phyloP scores from a whole-genome alignment of 768 basidiomycete species.

The Panaeolus papilionaceus region DNA sequence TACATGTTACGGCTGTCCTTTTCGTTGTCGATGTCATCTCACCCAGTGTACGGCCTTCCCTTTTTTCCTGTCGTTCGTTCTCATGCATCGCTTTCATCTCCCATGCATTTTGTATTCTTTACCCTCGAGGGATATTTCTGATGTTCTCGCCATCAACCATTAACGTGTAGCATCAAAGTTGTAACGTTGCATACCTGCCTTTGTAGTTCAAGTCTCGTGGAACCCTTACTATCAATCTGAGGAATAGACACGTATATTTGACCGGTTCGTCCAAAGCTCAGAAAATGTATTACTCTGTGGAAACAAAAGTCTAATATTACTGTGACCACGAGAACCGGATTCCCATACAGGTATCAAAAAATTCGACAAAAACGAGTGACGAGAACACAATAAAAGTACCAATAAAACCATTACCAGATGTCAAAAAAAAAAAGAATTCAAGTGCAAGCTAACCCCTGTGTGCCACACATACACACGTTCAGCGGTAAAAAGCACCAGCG shows the following conservation, averaged over 20 bases:
- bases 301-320: conserved; percentile 2
- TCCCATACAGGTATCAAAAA: background rate
- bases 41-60: background rate
- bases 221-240: background rate
- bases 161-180: conserved; percentile 9
- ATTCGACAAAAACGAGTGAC: background rate
- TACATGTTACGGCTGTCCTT: background rate
- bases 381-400: background rate
- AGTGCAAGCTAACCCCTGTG: background rate
- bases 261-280: background rate
- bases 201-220: background rate
- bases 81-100: background rate
- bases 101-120: conserved; percentile 4
- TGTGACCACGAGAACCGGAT: background rate
- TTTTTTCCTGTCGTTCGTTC: background rate
- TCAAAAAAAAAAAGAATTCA: background rate
- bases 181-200: background rate
- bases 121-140: background rate
- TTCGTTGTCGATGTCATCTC: background rate
- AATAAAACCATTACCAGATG: background rate
- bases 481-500: background rate
- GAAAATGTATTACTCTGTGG: background rate
- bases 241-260: background rate
- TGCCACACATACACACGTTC: background rate
- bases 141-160: background rate